Conservation (phyloP, 2,329 filamentous ascomycete species). For the Sporothrix schenckii region DNA sequence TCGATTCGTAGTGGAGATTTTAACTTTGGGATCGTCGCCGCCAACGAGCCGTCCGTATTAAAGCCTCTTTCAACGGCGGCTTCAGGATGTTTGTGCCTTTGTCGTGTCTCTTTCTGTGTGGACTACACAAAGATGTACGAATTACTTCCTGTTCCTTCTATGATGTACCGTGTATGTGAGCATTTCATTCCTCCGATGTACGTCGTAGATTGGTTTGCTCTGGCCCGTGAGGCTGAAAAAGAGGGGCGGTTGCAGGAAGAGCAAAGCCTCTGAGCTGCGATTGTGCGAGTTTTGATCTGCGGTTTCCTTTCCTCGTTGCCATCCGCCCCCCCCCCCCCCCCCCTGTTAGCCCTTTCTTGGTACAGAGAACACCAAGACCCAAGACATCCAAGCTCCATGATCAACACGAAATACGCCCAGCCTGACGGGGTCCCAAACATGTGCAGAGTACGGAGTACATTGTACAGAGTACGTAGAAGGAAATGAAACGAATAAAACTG, state of each 20-base stretch:
- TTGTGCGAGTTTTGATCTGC: not conserved
- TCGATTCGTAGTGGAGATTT: not conserved
- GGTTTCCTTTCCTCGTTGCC: not conserved
- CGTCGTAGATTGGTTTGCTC: too few species aligned
- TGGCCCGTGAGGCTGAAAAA: not conserved
- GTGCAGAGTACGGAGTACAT: too few species aligned
- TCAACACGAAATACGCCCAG: conserved; percentile 10
- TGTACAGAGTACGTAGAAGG: not conserved
- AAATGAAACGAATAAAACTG: not conserved
- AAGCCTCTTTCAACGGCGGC: not conserved
- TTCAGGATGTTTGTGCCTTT: not conserved
- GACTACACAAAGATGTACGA: not conserved
- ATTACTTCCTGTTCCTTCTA: not conserved
- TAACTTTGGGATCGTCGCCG: not conserved
- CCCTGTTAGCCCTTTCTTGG: not conserved
- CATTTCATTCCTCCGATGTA: too few species aligned
- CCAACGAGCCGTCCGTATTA: not conserved
- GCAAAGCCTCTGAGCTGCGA: not conserved
- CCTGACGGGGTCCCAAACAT: not conserved
- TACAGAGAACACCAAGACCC: not conserved
- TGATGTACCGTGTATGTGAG: too few species aligned
- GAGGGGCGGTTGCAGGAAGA: not conserved
- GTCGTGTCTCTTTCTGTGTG: not conserved
- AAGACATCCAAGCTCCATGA: not conserved
- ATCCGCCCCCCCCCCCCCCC: not conserved